phyloP scores from a whole-genome alignment of 768 basidiomycete species.

The Amanita pallidorosea region DNA sequence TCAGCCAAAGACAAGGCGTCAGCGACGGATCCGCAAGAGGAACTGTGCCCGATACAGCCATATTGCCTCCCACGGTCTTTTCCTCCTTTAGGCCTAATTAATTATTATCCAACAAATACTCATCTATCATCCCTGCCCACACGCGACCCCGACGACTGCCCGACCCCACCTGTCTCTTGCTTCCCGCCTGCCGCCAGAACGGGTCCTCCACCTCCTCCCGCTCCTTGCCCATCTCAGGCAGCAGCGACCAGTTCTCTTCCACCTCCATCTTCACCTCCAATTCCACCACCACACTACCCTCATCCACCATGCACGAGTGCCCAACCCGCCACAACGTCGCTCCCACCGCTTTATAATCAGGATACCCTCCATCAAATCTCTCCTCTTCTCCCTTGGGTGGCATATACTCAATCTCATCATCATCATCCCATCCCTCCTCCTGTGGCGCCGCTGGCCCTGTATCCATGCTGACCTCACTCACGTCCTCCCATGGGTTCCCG shows the following conservation, averaged over 20 bases:
- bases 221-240: neutral
- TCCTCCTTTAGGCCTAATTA: neutral
- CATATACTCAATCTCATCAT: slow-evolving; percentile 43
- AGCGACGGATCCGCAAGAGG: neutral
- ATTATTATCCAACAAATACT: neutral
- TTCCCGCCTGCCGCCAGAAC: neutral
- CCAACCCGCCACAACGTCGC: slow-evolving; percentile 22
- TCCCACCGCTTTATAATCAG: slow-evolving; percentile 32
- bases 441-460: slow-evolving; percentile 18
- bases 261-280: no score
- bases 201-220: neutral
- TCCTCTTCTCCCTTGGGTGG: slow-evolving; percentile 24
- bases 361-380: slow-evolving; percentile 21
- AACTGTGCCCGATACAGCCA: neutral
- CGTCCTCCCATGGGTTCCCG: slow-evolving; percentile 78
- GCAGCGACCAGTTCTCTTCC: slow-evolving; percentile 15
- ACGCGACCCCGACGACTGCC: neutral
- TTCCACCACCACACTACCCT: slow-evolving; percentile 12
- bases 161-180: no score
- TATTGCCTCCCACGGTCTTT: neutral
- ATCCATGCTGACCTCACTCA: slow-evolving; percentile 40
- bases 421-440: slow-evolving; percentile 17
- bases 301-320: slow-evolving; percentile 20
- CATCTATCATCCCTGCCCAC: neutral
- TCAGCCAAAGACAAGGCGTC: neutral